A percentile compares a stretch with the other conserved stretches of the same genome.
Conservation (phyloP, 495 filamentous ascomycete species). For the Aspergillus asperescens region DNA sequence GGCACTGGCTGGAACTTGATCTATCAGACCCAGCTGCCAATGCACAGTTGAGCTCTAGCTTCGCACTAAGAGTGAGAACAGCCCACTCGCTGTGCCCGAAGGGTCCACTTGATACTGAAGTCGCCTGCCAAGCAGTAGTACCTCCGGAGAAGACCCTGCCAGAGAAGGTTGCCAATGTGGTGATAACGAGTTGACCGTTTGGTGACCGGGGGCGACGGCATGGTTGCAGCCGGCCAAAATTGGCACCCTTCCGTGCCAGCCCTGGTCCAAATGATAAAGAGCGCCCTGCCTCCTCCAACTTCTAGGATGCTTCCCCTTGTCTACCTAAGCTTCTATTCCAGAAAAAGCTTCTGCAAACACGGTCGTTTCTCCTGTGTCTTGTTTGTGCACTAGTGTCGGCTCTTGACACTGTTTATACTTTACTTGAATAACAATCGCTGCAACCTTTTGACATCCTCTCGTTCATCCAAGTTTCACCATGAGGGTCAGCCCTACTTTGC, state of each 20-base stretch:
- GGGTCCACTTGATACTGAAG: conserved; percentile 1
- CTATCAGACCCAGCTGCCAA: conserved; percentile 12
- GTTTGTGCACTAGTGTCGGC: not conserved
- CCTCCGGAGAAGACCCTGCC: conserved; percentile 1
- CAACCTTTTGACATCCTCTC: conserved; percentile 7
- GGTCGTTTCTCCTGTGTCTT: conserved; percentile 9
- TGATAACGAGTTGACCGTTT: conserved; percentile 4
- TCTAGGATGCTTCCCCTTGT: not conserved
- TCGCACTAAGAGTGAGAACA: conserved; percentile 12
- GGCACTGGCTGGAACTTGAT: conserved; percentile 15
- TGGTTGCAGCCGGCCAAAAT: not conserved
- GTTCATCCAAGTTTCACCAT: conserved; percentile 5
- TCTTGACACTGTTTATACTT: not conserved
- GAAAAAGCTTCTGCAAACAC: conserved; percentile 9
- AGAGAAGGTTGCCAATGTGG: not conserved
- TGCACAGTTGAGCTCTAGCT: conserved; percentile 12
- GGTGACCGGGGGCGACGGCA: not conserved
- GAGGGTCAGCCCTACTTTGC: conserved; percentile 8
- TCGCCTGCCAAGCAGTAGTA: conserved; percentile 11
- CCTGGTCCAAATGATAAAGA: conserved; percentile 6
- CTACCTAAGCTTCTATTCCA: not conserved
- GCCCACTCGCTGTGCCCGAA: not conserved
- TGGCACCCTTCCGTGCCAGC: not conserved
- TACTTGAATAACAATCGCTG: not conserved
- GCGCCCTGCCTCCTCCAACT: not conserved